A percentile compares a stretch with the other conserved stretches of the same genome.
phyloP scores from a whole-genome alignment of 169 alveolate species.

The Plasmodium sp. region DNA sequence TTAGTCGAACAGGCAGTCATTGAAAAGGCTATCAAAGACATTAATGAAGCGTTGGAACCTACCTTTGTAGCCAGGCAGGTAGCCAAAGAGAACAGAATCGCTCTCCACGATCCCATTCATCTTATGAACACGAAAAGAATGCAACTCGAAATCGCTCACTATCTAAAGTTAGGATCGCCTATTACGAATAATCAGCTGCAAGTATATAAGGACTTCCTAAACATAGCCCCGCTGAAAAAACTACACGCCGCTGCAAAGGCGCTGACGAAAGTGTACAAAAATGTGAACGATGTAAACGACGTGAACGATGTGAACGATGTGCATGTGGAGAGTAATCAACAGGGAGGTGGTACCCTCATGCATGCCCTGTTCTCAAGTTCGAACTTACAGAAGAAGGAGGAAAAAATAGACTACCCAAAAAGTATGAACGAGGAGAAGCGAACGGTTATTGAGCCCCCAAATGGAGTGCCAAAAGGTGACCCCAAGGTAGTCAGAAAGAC shows the following conservation, averaged over 20 bases:
- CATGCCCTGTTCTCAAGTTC: background rate
- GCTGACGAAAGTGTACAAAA: slow-evolving; percentile 40
- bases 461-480: background rate
- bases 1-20: slow-evolving; percentile 95
- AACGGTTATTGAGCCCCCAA: background rate
- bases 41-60: slow-evolving; percentile 74
- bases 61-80: slow-evolving; percentile 45
- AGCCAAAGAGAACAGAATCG: slow-evolving; percentile 17
- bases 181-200: slow-evolving; percentile 71
- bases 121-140: slow-evolving; percentile 17
- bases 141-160: slow-evolving; percentile 42
- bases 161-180: slow-evolving; percentile 53
- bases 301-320: slow-evolving; percentile 8
- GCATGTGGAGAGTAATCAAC: background rate
- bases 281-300: background rate
- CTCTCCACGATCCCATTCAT: slow-evolving; percentile 20
- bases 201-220: slow-evolving; percentile 79
- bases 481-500: background rate
- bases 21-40: slow-evolving; percentile 91
- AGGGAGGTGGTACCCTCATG: background rate
- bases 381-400: slow-evolving; percentile 16
- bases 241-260: slow-evolving; percentile 75
- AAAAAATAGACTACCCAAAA: background rate
- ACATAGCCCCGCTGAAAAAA: slow-evolving; percentile 73
- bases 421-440: background rate